Percentiles rank a stretch among this genome's conserved stretches.
Evolutionary conservation across 2,329 filamentous ascomycete species (phyloP).

Genomic region (Coleophoma crateriformis): DNA sequence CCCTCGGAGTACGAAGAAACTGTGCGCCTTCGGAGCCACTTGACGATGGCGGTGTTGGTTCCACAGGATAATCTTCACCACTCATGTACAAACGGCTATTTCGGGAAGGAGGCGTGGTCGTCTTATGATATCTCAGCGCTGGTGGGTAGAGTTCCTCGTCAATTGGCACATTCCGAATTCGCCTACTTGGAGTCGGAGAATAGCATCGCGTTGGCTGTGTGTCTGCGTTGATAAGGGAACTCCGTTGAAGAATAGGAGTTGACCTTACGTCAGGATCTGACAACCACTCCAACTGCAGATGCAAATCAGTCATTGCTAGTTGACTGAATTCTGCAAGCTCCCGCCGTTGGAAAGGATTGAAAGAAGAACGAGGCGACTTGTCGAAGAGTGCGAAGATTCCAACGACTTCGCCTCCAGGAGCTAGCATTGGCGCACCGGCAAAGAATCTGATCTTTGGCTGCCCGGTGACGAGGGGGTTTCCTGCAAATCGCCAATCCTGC

Average conservation of each 20-base stretch:
- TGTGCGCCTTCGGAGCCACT: background rate
- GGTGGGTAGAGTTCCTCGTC: background rate
- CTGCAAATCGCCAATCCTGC: conserved; percentile 30
- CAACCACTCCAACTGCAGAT: conserved; percentile 3
- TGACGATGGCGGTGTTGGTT: conserved; percentile 4
- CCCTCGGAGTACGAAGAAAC: background rate
- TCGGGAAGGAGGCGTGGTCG: background rate
- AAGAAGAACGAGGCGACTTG: conserved; percentile 17
- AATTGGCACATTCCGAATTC: background rate
- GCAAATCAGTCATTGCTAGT: conserved; percentile 10
- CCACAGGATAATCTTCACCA: background rate
- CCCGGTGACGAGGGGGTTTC: conserved; percentile 24
- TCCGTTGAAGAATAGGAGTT: conserved; percentile 6
- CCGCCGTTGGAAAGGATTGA: conserved; percentile 17
- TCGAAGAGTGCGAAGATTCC: conserved; percentile 27
- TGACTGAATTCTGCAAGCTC: conserved; percentile 23
- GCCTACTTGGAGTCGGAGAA: background rate
- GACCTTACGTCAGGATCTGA: conserved; percentile 5
- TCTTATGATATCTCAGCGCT: background rate
- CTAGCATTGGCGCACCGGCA: conserved; percentile 29
- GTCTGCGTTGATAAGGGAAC: conserved; percentile 4
- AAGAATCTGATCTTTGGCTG: conserved; percentile 28
- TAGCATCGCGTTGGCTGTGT: background rate
- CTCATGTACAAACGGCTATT: background rate
- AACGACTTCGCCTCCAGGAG: conserved; percentile 20